Evolutionary conservation across 1,284 basidiomycete species (phyloP), one percentile per base, ranked within the genome.

Genomic region (Apiotrichum sp.): DNA sequence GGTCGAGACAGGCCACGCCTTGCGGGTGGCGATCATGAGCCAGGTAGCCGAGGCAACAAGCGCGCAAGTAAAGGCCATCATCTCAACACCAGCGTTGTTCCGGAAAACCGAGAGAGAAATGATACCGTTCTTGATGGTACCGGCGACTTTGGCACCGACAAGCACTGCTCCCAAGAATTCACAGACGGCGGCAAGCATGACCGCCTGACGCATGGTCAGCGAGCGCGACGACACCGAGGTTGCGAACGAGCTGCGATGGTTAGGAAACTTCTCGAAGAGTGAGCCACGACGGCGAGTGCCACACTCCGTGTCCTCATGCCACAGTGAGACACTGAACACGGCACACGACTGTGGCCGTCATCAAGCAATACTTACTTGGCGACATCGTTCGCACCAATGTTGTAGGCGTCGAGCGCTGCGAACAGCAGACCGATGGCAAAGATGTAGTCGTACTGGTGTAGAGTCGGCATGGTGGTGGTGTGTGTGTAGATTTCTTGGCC

Each of bases 71-170:
- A 80, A 79, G 14, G 72, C 76, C 40, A 80, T 70, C 55, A 81
- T 62, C 57, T 79, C 73, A 6, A 81, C 67, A 31, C 76, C 77
- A 6, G 79, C 65, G 58, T 80, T 75, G 55, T 66, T 65, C 22
- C 72, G 48, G 72, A 81, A 81, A 3, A 68, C 59, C 6, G 62
- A 55, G 42, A 68, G 47, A 5, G 63, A 63, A 44, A 67, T 78
- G 63, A 79, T 80, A 42, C 76, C 76, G 62, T 78, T 79, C 64
- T 79, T 79, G 72, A 80, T 78, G 4, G 78, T 80, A 34, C 74
- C 70, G 4, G 74, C 59, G 6, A 76, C 75, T 47, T 76, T 73
- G 29, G 75, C 72, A n/a, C 78, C 78, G 22, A 76, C 78, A 1
- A 76, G 65, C 4, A 79, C 73, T 0, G 77, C 78, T 29, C 73